Evolutionary conservation across 2,329 filamentous ascomycete species (phyloP).

Genomic region (Cladosporium colombiae): DNA sequence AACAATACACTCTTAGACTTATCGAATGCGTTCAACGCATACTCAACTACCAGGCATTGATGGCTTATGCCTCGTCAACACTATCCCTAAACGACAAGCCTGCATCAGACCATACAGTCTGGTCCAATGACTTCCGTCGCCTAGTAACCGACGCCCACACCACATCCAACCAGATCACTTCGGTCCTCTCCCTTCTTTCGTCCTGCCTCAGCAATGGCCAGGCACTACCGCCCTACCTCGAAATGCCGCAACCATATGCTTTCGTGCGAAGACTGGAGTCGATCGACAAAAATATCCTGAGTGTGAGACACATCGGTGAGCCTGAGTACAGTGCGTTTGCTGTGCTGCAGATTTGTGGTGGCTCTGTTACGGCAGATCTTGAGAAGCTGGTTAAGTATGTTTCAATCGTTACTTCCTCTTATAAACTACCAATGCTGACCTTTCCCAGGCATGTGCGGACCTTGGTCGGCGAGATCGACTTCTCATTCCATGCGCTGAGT

Average conservation of each 20-base stretch:
- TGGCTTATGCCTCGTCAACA: conserved; percentile 63
- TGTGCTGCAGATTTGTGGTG: conserved; percentile 69
- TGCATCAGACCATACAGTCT: conserved; percentile 50
- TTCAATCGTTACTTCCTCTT: conserved; percentile 45
- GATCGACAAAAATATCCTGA: conserved; percentile 62
- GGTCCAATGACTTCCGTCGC: conserved; percentile 62
- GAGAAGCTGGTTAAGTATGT: conserved; percentile 55
- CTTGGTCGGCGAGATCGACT: conserved; percentile 72
- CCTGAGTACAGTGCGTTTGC: conserved; percentile 74
- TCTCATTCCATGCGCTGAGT: conserved; percentile 60
- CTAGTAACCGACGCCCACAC: conserved; percentile 58
- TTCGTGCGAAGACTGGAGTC: conserved; percentile 59
- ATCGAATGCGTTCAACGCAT: conserved; percentile 62
- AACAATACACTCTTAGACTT: conserved; percentile 44
- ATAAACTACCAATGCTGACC: conserved; percentile 44
- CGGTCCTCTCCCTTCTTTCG: conserved; percentile 67
- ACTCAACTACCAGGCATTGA: conserved; percentile 65
- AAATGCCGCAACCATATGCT: conserved; percentile 61
- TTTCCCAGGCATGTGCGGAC: conserved; percentile 53
- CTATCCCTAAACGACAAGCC: conserved; percentile 41
- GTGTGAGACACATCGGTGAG: conserved; percentile 58
- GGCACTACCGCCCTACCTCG: conserved; percentile 70
- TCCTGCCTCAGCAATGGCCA: conserved; percentile 66
- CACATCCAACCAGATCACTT: conserved; percentile 68
- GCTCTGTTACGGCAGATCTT: conserved; percentile 68